Evolutionary conservation across 768 basidiomycete species (phyloP), one percentile per base, ranked within the genome.

Genomic region (Candolleomyces efflorescens): DNA sequence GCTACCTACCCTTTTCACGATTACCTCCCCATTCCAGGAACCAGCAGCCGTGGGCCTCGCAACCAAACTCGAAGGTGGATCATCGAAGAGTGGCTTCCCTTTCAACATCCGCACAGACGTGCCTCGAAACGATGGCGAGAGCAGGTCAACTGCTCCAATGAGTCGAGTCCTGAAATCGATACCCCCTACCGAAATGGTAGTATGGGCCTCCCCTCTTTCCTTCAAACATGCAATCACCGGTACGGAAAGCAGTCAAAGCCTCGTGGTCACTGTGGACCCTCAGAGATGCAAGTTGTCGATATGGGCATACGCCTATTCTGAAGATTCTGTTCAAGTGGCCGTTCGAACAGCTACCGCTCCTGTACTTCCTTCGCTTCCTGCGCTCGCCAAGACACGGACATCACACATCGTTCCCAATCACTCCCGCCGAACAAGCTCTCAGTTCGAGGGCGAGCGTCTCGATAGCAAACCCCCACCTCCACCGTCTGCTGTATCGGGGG

Each of bases 1-100:
- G 0, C 75, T 92, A n/a, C 90, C 92, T 0, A 91, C 90, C 13
- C 81, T 93, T 23, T 93, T 92, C 69, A 83, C 87, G 17, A 75
- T 94, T 60, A 87, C 85, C 9, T 88, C 83, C 63, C 86, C 90
- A 0, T 88, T 91, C 53, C 76, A 87, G 2, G 92, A 93, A 69
- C 81, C 89, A 50, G 78, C 82, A 22, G 80, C 86, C 9, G 82
- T 92, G 15, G 90, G 89, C 5, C 68, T 88, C 49, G 86, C 90
- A 1, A 69, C 74, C 3, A 82, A 84, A 0, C 86, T 91, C 24
- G 63, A 80, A 2, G 82, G 82, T 6, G 81, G 79, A 37, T 66
- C 75, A 58, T 59, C 69, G 62, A 52, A 69, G 55, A 52, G 65
- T 50, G 56, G 73, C 52, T 68, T 75, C 2, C 67, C 69, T 1